A percentile compares a stretch with the other conserved stretches of the same genome.
Evolutionary conservation across 1,284 basidiomycete genomes (phyloP).

Genomic region (Bondarzewia mesenterica): DNA sequence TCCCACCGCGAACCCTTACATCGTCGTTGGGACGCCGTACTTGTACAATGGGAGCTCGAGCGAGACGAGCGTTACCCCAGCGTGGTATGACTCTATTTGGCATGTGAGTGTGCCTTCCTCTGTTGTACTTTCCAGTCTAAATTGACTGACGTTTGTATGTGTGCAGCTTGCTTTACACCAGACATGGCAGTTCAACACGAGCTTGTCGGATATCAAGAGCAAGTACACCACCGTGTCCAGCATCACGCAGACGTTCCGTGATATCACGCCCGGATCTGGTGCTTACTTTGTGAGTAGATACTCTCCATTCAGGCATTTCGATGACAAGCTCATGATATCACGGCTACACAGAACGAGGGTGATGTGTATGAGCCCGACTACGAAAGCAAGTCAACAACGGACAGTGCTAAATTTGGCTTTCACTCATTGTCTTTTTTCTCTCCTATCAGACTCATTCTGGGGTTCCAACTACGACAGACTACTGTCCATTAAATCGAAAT

Average conservation of each 20-base stretch:
- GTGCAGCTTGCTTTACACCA: slow-evolving; percentile 16
- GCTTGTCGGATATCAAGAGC: slow-evolving; percentile 23
- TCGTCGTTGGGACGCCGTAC: slow-evolving; percentile 29
- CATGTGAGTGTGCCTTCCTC: slow-evolving; percentile 32
- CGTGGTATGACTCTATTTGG: slow-evolving; percentile 38
- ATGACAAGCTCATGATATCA: neutral
- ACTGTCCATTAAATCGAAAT: slow-evolving; percentile 44
- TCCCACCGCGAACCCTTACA: slow-evolving; percentile 19
- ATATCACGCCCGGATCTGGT: slow-evolving; percentile 37
- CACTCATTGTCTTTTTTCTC: neutral
- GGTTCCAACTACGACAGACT: slow-evolving; percentile 40
- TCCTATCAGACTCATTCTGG: slow-evolving; percentile 34
- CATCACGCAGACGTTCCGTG: slow-evolving; percentile 31
- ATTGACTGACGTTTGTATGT: neutral
- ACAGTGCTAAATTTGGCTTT: neutral
- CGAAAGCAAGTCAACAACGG: slow-evolving; percentile 21
- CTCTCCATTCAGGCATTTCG: slow-evolving; percentile 1
- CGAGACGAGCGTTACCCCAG: slow-evolving; percentile 37
- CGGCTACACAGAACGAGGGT: slow-evolving; percentile 38
- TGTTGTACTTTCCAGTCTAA: neutral
- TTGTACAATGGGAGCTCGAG: slow-evolving; percentile 33
- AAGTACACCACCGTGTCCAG: slow-evolving; percentile 18
- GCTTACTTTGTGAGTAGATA: slow-evolving; percentile 37
- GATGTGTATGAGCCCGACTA: slow-evolving; percentile 49
- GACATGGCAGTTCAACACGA: slow-evolving; percentile 35